These are phyloP conservation scores for Strigomonas galati DNA, from an alignment of 208 protist species.

Conservation along the genomic window DNA sequence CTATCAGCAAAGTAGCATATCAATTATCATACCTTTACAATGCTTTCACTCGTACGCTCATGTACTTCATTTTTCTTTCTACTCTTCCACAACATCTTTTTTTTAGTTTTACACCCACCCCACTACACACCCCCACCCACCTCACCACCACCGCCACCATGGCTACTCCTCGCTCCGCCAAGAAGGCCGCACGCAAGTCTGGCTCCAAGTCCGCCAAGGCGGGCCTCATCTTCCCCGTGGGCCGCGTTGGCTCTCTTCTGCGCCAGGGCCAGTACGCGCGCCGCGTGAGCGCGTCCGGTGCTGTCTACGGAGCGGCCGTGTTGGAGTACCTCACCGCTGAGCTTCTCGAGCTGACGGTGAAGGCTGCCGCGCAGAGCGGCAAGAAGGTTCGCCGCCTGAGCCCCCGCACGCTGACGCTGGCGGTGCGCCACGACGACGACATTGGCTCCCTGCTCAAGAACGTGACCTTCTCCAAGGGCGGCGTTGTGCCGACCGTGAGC, in stretches of 20 bases:
- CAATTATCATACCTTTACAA: too few species aligned
- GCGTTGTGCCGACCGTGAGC: conserved; percentile 80
- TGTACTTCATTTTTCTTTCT: too few species aligned
- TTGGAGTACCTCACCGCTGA: conserved; percentile 97
- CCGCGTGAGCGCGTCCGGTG: conserved; percentile 96
- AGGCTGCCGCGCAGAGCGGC: conserved; percentile 43
- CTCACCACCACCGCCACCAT: conserved; percentile 24
- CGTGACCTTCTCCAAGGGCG: conserved; percentile 76
- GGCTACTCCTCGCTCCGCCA: conserved; percentile 62
- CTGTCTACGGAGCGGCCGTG: conserved; percentile 98
- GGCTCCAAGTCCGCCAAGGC: conserved; percentile 92
- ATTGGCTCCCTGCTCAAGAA: conserved; percentile 53
- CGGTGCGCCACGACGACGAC: conserved; percentile 67
- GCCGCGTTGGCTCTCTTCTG: conserved; percentile 96
- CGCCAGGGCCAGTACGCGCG: conserved; percentile 95
- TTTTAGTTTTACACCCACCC: too few species aligned
- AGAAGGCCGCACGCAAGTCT: conserved; percentile 78
- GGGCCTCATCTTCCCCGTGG: conserved; percentile 99
- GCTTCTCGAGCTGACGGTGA: conserved; percentile 75
- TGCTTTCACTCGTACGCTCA: too few species aligned
- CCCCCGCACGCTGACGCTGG: conserved; percentile 51
- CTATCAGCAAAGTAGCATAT: too few species aligned
- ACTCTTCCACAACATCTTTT: too few species aligned
- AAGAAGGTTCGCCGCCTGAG: conserved; percentile 51
- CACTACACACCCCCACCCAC: too few species aligned